Evolutionary conservation across 805 yeast species (phyloP), one percentile per base, ranked within the genome.

Genomic region (Candida montana): DNA sequence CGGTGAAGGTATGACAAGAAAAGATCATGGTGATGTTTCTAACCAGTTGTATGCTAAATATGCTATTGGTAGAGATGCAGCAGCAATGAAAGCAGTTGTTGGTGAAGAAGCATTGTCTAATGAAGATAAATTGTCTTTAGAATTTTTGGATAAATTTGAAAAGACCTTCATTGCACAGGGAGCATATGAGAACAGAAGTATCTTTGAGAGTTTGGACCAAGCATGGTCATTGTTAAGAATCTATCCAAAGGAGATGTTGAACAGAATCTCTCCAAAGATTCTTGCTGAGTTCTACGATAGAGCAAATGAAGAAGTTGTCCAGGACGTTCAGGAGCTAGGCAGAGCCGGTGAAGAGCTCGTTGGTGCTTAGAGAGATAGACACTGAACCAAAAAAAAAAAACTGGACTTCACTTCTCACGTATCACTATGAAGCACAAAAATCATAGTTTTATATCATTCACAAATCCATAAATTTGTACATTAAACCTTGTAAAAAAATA

Each of bases 1-100:
- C 69, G 99, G 99, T 72, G 99, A 95, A 69, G 98, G 98, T 62
- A 90, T 91, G 96, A 93, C 99, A 45, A 83, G 99, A 74, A 91
- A 91, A 70, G 99, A 93, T 67, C 99, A 93, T 63, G 96, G 98
- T 70, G 99, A 93, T 72, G 99, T 93, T 48, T 91, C 98, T 24
- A 93, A 93, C 74, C 99, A 93, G 75, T 77, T 93, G 61, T 93
- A 93, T 63, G 99, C 99, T 58, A 93, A 93, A 69, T 93, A 93
- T 65, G 99, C 99, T 50, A 95, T 93, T 72, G 99, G 99, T 75
- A 86, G 90, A 71, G 99, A 93, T 69, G 99, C 99, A 21, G 99
- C 99, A 38, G 97, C 99, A 55, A 93, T 93, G 99, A 93, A 93
- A 72, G 96, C 99, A 12, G 99, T 93, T 53, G 99, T 93, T 56